Base-by-base conservation (phyloP, 108 stramenopile genomes). In the Fistulifera pelliculosa region DNA sequence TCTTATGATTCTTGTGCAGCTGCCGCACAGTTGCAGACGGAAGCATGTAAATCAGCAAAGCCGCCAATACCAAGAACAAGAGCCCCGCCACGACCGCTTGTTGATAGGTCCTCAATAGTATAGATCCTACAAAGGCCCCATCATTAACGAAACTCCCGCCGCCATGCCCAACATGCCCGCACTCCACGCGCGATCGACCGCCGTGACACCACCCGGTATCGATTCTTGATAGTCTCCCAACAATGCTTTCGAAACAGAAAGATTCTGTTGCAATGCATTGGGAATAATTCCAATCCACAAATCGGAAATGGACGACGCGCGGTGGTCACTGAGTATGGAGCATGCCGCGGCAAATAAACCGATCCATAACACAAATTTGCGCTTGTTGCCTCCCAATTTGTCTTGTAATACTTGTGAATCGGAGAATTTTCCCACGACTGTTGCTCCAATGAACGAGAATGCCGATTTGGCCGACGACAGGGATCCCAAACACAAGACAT, bases 111-210 rank as follows among this genome's bases (percentile, higher is more conserved):
- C 49, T 26, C 19, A 77, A 42, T 1, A 77, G 41, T 0, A 62
- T 62, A 11, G 71, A 61, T 19, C 79, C 76, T 0, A 72, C 38
- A 85, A 54, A 2, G 89, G 89, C 11, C 89, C 89, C 27, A 76
- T 51, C 89, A 90, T 90, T 49, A 90, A 85, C 14, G 82, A 74
- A 35, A n/a, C 54, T 12, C 91, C 91, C n/a, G 64, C 80, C 0
- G 74, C 61, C 91, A 89, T 93, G 0, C 91, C 91, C 18, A 93
- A 55, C 42, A 66, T 80, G 6, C 91, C 91, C 1, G 80, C 79
- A 12, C 68, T 64, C 6, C 75, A 76, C 2, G 83, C 83, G 40
- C 79, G 56, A 41, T 82, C 64, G 1, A 64, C 60, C 10, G 66
- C 35, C 41, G 58, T 50, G 31, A 35, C 31, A n/a, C 13, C 22